Conservation (phyloP, 2,329 filamentous ascomycete genomes). For the Cytospora leucostoma region DNA sequence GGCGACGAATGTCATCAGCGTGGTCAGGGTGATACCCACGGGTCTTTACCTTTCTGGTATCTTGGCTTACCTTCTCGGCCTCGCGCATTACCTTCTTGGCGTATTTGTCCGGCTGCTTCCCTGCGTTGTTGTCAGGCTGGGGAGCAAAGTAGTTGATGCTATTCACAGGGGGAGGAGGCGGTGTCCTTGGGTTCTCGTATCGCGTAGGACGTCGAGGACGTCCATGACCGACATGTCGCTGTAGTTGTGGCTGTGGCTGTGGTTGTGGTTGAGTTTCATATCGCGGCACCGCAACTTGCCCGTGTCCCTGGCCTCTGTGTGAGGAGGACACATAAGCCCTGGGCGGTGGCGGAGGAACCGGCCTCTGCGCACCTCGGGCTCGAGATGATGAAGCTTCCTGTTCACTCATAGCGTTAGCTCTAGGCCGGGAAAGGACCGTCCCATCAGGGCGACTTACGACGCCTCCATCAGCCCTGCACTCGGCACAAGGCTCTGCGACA, state of each 20-base stretch:
- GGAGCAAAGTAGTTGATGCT: not conserved
- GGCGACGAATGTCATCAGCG: conserved; percentile 10
- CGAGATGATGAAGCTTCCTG: not conserved
- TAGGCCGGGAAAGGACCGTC: not conserved
- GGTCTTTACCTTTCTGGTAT: not conserved
- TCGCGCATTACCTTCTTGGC: not conserved
- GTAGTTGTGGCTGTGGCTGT: not conserved
- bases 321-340: not conserved
- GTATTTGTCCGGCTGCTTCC: not conserved
- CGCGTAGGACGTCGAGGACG: not conserved
- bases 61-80: not conserved
- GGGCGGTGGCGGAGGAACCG: not conserved
- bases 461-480: not conserved
- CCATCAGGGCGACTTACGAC: not conserved
- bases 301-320: not conserved
- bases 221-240: not conserved
- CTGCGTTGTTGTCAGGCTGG: not conserved
- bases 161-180: not conserved
- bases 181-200: not conserved
- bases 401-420: not conserved
- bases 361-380: not conserved
- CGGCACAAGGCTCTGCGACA: not conserved
- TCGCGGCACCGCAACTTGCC: not conserved
- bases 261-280: not conserved
- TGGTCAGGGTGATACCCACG: too few relatives aligned